Evolutionary conservation across 208 protist species (phyloP).

Genomic region (Tritrichomonas musculus): DNA sequence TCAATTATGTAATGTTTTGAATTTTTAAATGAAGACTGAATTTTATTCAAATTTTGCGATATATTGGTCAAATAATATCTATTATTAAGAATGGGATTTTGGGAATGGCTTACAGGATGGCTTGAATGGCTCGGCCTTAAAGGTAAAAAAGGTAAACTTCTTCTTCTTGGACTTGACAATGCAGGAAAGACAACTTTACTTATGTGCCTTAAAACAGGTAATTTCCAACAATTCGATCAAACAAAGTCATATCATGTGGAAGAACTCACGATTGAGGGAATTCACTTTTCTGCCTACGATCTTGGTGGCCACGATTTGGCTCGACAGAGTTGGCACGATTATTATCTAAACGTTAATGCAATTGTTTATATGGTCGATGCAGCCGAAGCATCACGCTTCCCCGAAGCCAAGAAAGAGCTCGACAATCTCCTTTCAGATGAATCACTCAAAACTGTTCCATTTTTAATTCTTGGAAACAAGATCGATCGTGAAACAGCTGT

Average conservation of each 20-base stretch:
- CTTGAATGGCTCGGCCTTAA: constrained; percentile 56
- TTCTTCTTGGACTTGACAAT: constrained; percentile 99
- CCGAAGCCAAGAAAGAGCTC: constrained; percentile 84
- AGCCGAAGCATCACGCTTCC: constrained; percentile 80
- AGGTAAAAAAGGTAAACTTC: constrained; percentile 76
- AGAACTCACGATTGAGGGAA: constrained; percentile 90
- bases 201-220: not conserved
- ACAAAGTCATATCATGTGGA: constrained; percentile 61
- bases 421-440: constrained; percentile 60
- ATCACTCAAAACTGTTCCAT: constrained; percentile 81
- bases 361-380: constrained; percentile 98
- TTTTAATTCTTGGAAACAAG: constrained; percentile 99
- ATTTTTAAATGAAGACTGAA: not conserved
- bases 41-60: not conserved
- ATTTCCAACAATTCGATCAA: not conserved
- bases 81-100: not conserved
- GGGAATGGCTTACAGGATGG: constrained; percentile 35
- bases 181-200: constrained; percentile 98
- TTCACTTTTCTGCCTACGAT: constrained; percentile 97
- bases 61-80: not conserved
- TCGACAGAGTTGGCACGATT: constrained; percentile 68
- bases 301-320: constrained; percentile 86
- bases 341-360: constrained; percentile 89
- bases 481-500: constrained; percentile 86
- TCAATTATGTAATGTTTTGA: too few relatives aligned